Base-by-base conservation (phyloP, 2,329 filamentous ascomycete species). In the Torrubiellomyces zombiae region DNA sequence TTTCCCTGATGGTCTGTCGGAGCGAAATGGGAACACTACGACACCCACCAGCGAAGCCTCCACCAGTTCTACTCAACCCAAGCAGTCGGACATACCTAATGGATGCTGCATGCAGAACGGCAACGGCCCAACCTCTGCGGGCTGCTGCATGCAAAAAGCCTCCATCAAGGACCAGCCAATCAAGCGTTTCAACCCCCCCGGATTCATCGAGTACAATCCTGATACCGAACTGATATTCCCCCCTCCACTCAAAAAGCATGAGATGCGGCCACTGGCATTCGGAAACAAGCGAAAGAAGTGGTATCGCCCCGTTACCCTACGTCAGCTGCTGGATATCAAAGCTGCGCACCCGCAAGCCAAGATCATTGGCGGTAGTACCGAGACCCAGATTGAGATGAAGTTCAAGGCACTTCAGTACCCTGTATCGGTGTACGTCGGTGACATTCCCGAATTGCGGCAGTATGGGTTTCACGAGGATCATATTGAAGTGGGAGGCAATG, bases 351-450 rank as follows among this genome's bases (percentile, higher is more conserved):
- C 86, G 0, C 71, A 75, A 14, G 82, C 86, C 4, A 98, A 95
- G 51, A 72, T 98, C 32, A 93, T 98, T 32, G 86, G 83, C 24
- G 89, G 89, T 32, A 93, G 83, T 46, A 92, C 85, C 3, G 89
- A 98, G 50, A 95, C 86, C 0, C 89, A 95, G 51, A 95, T 98
- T 32, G 89, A 98, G 53, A 79, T 91, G 55, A 94, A 93, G 52
- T 95, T 98, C 66, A 95, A 95, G 56, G 82, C 76, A 1, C 69
- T 93, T 60, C 68, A 83, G 39, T 95, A 95, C 45, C 75, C 76
- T 4, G 72, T 80, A 1, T 94, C 85, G 0, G 79, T 98, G 0
- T 95, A 77, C 37, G 79, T 95, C 7, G 85, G 86, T 8, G 89
- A 98, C 41, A 93, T 98, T 30, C 60, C 80, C 1, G 89, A 95